Evolutionary conservation across 495 filamentous ascomycete species (phyloP).

Genomic region (Lasiosphaeris hirsuta): DNA sequence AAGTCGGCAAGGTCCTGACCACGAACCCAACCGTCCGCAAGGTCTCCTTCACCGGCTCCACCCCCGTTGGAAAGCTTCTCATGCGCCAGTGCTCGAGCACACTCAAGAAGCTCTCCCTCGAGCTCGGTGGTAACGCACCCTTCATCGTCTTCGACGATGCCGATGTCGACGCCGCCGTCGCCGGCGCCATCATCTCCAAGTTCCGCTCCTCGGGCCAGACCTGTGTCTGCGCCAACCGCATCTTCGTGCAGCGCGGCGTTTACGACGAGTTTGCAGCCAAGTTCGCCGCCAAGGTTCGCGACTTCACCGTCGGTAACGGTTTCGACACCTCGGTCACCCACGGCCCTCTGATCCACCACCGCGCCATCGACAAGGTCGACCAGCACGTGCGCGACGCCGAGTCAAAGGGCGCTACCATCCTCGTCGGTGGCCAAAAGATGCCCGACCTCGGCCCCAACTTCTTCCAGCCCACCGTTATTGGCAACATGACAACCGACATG

Average conservation of each 20-base stretch:
- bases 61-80: slow-evolving; percentile 78
- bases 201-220: slow-evolving; percentile 89
- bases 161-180: slow-evolving; percentile 72
- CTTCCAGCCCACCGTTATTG: slow-evolving; percentile 77
- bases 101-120: slow-evolving; percentile 82
- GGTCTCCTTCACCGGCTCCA: slow-evolving; percentile 87
- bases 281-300: slow-evolving; percentile 70
- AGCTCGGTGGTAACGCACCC: slow-evolving; percentile 86
- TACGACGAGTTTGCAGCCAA: slow-evolving; percentile 71
- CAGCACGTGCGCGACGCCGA: slow-evolving; percentile 74
- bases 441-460: slow-evolving; percentile 68
- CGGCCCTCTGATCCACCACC: slow-evolving; percentile 77
- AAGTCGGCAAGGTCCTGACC: slow-evolving; percentile 70
- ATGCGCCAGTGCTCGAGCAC: slow-evolving; percentile 80
- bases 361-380: slow-evolving; percentile 72
- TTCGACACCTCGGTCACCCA: slow-evolving; percentile 70
- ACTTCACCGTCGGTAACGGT: slow-evolving; percentile 74
- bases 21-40: slow-evolving; percentile 70
- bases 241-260: slow-evolving; percentile 76
- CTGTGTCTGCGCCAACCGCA: slow-evolving; percentile 84
- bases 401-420: slow-evolving; percentile 67
- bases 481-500: slow-evolving; percentile 79
- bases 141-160: slow-evolving; percentile 95
- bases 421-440: slow-evolving; percentile 66
- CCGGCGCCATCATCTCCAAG: slow-evolving; percentile 72